Evolutionary conservation across 306 rosid genomes (phyloP), one percentile per base, ranked within the genome.

Genomic region (Medicago ruthenica): DNA sequence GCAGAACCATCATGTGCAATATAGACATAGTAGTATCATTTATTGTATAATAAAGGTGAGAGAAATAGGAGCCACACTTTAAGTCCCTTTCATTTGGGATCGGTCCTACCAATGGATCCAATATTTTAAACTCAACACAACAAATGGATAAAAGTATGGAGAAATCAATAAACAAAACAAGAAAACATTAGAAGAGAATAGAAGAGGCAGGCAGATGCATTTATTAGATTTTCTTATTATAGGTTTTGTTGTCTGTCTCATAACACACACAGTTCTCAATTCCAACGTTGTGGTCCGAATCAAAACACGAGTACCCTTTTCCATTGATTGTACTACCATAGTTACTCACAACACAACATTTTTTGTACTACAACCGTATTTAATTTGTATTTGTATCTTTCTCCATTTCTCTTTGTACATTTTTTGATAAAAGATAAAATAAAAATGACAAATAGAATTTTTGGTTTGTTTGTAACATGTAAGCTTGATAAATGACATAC

Each of bases 251-350:
- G 58, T 31, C 55, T 82, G 53, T 77, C 62, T 10, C 76, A 59
- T 37, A 72, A 72, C 67, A 76, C 62, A n/a, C n/a, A 48, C 9
- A 50, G 20, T 78, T 50, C 21, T 39, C 20, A 71, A 54, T 69
- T 69, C 31, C 24, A 78, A 63, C 2, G 41, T 11, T 17, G 83
- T 75, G 81, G 76, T 83, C 78, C 71, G 31, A 69, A 75, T 83
- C 16, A 16, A 62, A 75, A 63, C 66, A 63, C 7, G 17, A 6
- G 53, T 40, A 9, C 65, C 15, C 48, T 62, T 63, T 48, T 50
- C 41, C 45, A 69, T 67, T n/a, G 0, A 40, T 22, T 51, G 74
- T 10, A 39, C 51, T 34, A 2, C 13, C 6, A 51, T 8, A 6
- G 0, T 15, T 16, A 47, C 24, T 8, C 24, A 3, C 1, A 7